Evolutionary conservation across 257 asterid species (phyloP).

Genomic region (Pogostemon cablin): DNA sequence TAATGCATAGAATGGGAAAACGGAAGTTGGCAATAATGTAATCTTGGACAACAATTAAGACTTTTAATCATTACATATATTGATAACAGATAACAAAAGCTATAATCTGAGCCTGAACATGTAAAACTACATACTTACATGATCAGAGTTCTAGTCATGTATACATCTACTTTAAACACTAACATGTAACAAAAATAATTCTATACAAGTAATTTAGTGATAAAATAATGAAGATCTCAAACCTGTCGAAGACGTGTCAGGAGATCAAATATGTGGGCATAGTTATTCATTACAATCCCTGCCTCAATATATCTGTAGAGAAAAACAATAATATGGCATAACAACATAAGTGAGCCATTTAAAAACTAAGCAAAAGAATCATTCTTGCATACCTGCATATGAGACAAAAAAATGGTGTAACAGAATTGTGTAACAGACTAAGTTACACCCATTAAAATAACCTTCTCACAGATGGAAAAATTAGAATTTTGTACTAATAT

Average conservation of each 20-base stretch:
- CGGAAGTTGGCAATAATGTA: not conserved
- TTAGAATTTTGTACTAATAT: no score
- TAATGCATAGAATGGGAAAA: not conserved
- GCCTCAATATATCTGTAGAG: conserved; percentile 72
- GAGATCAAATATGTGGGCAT: conserved; percentile 94
- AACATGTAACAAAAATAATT: conserved; percentile 5
- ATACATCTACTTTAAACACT: not conserved
- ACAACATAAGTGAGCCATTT: conserved; percentile 13
- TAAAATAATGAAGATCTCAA: conserved; percentile 22
- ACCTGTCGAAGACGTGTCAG: conserved; percentile 97
- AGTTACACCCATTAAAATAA: no score
- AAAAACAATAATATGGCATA: conserved; percentile 12
- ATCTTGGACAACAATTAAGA: not conserved
- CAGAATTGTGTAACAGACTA: no score
- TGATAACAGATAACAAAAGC: not conserved
- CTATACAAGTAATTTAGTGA: conserved; percentile 1
- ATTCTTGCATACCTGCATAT: no score
- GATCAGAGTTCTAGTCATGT: conserved; percentile 4
- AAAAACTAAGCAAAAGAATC: not conserved
- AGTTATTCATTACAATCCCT: conserved; percentile 80
- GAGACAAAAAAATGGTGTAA: no score
- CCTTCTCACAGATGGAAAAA: no score
- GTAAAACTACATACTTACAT: not conserved
- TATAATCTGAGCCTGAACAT: not conserved
- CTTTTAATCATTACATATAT: not conserved